Evolutionary conservation across 139 green algal species (phyloP), one percentile per base, ranked within the genome.

Genomic region (Asterochloris erici): DNA sequence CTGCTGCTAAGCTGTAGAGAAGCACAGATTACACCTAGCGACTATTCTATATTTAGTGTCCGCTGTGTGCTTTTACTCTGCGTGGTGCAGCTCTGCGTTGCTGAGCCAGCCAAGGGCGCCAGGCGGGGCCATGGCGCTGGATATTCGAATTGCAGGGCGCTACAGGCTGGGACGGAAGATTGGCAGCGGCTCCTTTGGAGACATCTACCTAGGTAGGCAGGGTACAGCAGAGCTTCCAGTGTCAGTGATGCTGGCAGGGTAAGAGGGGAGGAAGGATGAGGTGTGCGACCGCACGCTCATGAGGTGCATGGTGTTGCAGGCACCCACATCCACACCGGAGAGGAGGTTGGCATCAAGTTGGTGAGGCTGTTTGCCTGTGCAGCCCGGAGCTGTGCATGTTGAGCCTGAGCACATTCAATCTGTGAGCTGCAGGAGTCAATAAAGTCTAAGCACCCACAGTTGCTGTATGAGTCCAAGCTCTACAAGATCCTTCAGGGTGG

Each of bases 291-390:
- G 27, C 28, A 71, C 86, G 84, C 14, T 86, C n/a, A 26, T 86
- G 19, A 81, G 81, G 26, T 28, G 80, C 0, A 28, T 90, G 73
- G 38, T 54, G 19, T 29, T 84, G 73, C 94, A 98, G 97, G 97
- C 68, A 98, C 95, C 10, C 96, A 99, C 84, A 93, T 99, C 63
- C 94, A 98, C 78, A 99, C 96, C 0, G 93, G 93, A 38, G 97
- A 99, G 87, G 97, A 99, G 82, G 96, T 99, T n/a, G 97, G 94
- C 77, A 99, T 99, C 73, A 99, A 99, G 90, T 89, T 99, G 89
- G 96, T 98, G 86, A 27, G 77, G 12, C 27, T 60, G 73, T 15
- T 60, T 81, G 73, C 11, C 16, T 54, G 68, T 23, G 14, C 38
- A 12, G 21, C 47, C 14, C 9, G 28, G 76, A 63, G 19, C 14